phyloP scores from a whole-genome alignment of 2,329 filamentous ascomycete genomes.

The Helicocarpus griseus region DNA sequence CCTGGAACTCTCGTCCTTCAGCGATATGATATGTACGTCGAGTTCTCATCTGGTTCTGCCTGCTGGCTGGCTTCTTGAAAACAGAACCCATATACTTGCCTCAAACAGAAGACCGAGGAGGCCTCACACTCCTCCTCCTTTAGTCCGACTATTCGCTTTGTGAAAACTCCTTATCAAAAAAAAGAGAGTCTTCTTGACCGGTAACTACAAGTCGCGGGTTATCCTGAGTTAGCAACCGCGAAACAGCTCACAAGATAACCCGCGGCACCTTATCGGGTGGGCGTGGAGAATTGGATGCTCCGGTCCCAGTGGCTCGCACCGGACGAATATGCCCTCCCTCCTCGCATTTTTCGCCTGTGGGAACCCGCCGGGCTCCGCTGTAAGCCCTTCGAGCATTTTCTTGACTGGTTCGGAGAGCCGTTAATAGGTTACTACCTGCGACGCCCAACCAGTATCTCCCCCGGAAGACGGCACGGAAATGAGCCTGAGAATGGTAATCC shows the following conservation, averaged over 20 bases:
- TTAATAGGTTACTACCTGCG: conserved; percentile 21
- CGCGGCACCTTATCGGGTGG: no score
- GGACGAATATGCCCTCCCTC: conserved; percentile 15
- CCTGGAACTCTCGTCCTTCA: conserved; percentile 27
- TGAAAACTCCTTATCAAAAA: conserved; percentile 26
- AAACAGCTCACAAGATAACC: conserved; percentile 18
- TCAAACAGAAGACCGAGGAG: conserved; percentile 30
- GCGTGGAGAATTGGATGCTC: conserved; percentile 24
- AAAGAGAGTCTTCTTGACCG: conserved; percentile 25
- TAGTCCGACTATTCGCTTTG: conserved; percentile 31
- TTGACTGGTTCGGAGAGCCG: conserved; percentile 19
- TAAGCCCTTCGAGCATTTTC: conserved; percentile 21
- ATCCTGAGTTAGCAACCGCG: no score
- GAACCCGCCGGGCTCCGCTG: conserved; percentile 20
- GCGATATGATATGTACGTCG: conserved; percentile 33
- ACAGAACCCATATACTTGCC: no score
- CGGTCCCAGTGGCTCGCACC: conserved; percentile 22
- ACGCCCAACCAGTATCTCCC: conserved; percentile 23
- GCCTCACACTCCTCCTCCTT: conserved; percentile 35
- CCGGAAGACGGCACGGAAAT: conserved; percentile 18
- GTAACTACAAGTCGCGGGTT: no score
- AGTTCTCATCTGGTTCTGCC: no score
- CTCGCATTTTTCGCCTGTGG: conserved; percentile 17
- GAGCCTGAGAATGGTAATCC: conserved; percentile 20
- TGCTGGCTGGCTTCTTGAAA: no score